Evolutionary conservation across 140 eudicot species (phyloP), one percentile per base, ranked within the genome.

Genomic region (Oenanthe javanica): DNA sequence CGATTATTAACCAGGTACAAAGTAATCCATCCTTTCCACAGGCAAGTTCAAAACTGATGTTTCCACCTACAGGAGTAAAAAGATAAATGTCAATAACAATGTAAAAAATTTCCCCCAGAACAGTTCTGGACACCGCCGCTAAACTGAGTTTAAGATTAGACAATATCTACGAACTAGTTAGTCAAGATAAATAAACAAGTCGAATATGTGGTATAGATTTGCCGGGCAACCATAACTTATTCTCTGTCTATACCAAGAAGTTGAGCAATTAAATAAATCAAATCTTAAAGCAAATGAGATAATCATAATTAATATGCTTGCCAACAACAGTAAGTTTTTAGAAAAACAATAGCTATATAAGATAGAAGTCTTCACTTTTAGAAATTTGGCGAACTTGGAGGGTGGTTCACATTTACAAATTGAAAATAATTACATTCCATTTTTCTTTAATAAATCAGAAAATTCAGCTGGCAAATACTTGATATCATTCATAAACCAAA

Each of bases 11-110:
- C 97, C 98, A 48, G 99, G 92, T 73, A 96, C 97, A 76, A 86
- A 96, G 79, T 88, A 96, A 85, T 96, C 99, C 99, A 96, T 96
- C 85, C 91, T 93, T 78, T 96, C 98, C 82, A 96, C 98, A 1
- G 99, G 93, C 83, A 96, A 86, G 84, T 96, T 96, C 81, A 96
- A 81, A 71, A 82, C 97, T 45, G 99, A 96, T 27, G 97, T 89
- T 80, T 93, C 99, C 79, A 84, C 97, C 99, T 96, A 77, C 52
- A 79, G 7, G 5, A 40, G 79, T 45, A 43, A 23, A 76, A 47
- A 23, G 42, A 19, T 19, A 27, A 15, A 23, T 27, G 13, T 27
- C 40, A 47, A 11, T 36, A 36, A 36, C 40, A 36, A 36, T 36
- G 4, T 1, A 38, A 38, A 2, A 4, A 19, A 1, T 36, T 11